phyloP scores from a whole-genome alignment of 139 green algal genomes.

The Nannochloris sp. region DNA sequence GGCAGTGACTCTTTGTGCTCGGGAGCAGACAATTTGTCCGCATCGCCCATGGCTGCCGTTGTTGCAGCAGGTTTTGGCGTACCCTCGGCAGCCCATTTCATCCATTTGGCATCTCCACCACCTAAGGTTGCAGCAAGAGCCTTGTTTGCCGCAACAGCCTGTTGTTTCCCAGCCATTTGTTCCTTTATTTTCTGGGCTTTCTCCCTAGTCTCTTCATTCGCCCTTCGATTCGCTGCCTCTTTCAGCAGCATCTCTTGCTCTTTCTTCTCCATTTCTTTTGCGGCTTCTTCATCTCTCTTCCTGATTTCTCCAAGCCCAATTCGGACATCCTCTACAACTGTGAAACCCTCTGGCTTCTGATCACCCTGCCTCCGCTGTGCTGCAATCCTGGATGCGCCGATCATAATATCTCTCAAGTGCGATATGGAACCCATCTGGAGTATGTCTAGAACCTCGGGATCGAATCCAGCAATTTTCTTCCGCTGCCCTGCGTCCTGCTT shows the following conservation, averaged over 20 bases:
- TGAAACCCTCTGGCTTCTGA: not conserved
- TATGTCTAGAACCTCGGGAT: slow-evolving; percentile 1
- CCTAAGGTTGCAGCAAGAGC: slow-evolving; percentile 30
- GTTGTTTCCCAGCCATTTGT: slow-evolving; percentile 23
- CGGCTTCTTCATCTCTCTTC: slow-evolving; percentile 1
- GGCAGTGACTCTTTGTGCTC: not conserved
- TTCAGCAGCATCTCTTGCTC: slow-evolving; percentile 24
- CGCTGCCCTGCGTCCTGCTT: not conserved
- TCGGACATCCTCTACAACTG: not conserved
- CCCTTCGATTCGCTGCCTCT: slow-evolving; percentile 8
- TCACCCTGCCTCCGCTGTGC: not conserved
- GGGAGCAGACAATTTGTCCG: not conserved
- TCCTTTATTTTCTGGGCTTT: slow-evolving; percentile 25
- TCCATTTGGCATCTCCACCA: slow-evolving; percentile 23
- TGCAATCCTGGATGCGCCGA: not conserved
- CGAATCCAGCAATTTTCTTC: not conserved
- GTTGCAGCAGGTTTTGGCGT: not conserved
- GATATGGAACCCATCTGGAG: not conserved
- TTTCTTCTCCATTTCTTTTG: slow-evolving; percentile 12
- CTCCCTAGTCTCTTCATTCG: slow-evolving; percentile 35
- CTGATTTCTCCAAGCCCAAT: slow-evolving; percentile 1
- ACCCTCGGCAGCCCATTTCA: slow-evolving; percentile 14
- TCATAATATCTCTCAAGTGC: not conserved
- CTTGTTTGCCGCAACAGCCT: slow-evolving; percentile 24
- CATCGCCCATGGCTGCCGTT: not conserved